Base-by-base conservation (phyloP, 108 stramenopile species). In the Fistulifera pelliculosa region DNA sequence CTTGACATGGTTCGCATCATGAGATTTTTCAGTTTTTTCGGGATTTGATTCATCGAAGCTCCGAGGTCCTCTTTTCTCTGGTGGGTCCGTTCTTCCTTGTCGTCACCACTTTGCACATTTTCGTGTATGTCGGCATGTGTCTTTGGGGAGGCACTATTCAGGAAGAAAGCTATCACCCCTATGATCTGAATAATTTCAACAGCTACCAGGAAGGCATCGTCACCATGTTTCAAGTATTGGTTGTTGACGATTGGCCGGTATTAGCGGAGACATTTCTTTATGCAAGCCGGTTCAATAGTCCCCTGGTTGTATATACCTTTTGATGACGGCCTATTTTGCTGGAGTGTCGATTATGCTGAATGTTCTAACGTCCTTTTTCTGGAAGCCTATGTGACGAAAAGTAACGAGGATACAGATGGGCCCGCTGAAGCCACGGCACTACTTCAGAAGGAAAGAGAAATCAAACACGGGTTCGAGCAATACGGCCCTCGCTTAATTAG, bases 131-230 rank as follows among this genome's bases (percentile, higher is more conserved):
- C 22, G 80, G 80, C 11, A 77, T 74, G 58, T 58, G 59, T 4
- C 41, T 81, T 24, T 81, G 76, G 80, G 73, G 76, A 38, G 80
- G 80, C 5, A 65, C 64, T 11, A 61, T 81, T 31, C 57, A 66
- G 21, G 35, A 71, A 38, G 38, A 48, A 17, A 17, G 24, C 10
- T 54, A 64, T 27, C 73, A 73, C 1, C 27, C 66, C 1, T 81
- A 81, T 60, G 73, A 73, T 51, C 58, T 81, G 49, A 81, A 81
- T 64, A 81, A 81, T 31, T 81, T 81, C 70, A 81, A 81, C 47
- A 47, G 51, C 16, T 81, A 81, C 51, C 19, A 28, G 15, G 55
- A 65, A 39, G 80, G 80, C 24, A 27, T 81, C 52, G 62, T 81
- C 7, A 75, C 80, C 2, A 61, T 81, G 69, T 81, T 81, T 47